Conservation (phyloP, 2,329 filamentous ascomycete species). For the Pyrenophora graminea region DNA sequence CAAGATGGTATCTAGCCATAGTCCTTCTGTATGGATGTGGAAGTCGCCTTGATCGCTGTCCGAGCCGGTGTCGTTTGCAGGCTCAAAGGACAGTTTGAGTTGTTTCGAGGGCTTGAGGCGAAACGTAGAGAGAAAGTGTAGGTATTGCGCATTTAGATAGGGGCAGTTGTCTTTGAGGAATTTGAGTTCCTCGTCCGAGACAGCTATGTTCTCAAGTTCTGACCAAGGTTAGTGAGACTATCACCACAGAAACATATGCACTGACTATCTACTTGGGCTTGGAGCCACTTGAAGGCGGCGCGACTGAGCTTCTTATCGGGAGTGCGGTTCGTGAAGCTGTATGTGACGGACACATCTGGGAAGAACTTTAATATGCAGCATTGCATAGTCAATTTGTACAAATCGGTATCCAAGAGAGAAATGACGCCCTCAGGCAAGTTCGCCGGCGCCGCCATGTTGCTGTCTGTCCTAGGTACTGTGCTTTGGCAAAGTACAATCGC, state of each 20-base stretch:
- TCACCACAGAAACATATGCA: neutral
- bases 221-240: slow-evolving; percentile 8
- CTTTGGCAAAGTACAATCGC: slow-evolving; percentile 1
- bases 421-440: slow-evolving; percentile 46
- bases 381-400: slow-evolving; percentile 99
- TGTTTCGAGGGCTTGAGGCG: slow-evolving; percentile 80
- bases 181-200: slow-evolving; percentile 76
- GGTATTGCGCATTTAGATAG: slow-evolving; percentile 78
- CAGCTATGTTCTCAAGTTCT: slow-evolving; percentile 81
- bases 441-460: slow-evolving; percentile 29
- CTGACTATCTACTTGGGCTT: slow-evolving; percentile 78
- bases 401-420: slow-evolving; percentile 60
- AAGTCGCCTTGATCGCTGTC: slow-evolving; percentile 74
- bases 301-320: slow-evolving; percentile 89
- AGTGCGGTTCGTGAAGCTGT: slow-evolving; percentile 93
- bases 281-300: slow-evolving; percentile 81
- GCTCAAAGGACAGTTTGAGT: slow-evolving; percentile 69
- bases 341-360: slow-evolving; percentile 77
- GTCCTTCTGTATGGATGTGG: slow-evolving; percentile 74
- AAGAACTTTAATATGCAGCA: slow-evolving; percentile 86
- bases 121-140: slow-evolving; percentile 81
- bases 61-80: slow-evolving; percentile 60
- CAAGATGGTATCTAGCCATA: slow-evolving; percentile 93
- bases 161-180: slow-evolving; percentile 79
- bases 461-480: slow-evolving; percentile 4